Base-by-base conservation (phyloP, 148 eudicot genomes). In the Beta vulgaris region DNA sequence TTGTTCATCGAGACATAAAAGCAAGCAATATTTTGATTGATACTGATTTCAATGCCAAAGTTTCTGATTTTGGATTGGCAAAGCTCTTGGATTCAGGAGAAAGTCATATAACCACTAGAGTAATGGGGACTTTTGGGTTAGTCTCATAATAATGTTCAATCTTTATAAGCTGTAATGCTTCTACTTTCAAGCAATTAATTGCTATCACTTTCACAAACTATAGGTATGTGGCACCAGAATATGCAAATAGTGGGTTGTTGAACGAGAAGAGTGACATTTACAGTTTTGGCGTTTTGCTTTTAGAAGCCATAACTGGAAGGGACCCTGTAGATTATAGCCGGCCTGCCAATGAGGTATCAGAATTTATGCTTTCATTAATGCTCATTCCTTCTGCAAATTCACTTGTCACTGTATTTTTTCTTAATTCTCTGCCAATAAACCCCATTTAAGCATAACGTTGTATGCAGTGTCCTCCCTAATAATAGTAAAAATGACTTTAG, bases 81-180 rank as follows among this genome's bases (percentile, higher is more conserved):
- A 93, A 93, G 88, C 91, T 93, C 74, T 78, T 93, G 86, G 98
- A 82, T 77, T 82, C 98, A 18, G 96, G 98, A 65, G 93, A 93
- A 86, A 90, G 96, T 85, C 93, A 90, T 76, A 87, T 93, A 77
- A 85, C 87, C 57, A 93, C 98, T 37, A 81, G 98, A 87, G 98
- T 92, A 43, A 92, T 92, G 97, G 97, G 97, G 71, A 93, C 98
- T 74, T 93, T 90, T 72, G 98, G 98, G 98, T 93, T 80, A 61
- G 86, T 78, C 77, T 54, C 58, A 4, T 34, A n/a, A 40, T 34
- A 37, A 43, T 81, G 46, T 59, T 58, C 13, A 31, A 39, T 26
- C 43, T 32, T 77, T 76, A 25, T 12, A 7, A 21, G 69, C 15
- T 73, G 28, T 21, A 48, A 32, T 6, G 23, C 6, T 11, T 28